Evolutionary conservation across 768 basidiomycete species (phyloP).

Genomic region (Leccinum pellstonianum): DNA sequence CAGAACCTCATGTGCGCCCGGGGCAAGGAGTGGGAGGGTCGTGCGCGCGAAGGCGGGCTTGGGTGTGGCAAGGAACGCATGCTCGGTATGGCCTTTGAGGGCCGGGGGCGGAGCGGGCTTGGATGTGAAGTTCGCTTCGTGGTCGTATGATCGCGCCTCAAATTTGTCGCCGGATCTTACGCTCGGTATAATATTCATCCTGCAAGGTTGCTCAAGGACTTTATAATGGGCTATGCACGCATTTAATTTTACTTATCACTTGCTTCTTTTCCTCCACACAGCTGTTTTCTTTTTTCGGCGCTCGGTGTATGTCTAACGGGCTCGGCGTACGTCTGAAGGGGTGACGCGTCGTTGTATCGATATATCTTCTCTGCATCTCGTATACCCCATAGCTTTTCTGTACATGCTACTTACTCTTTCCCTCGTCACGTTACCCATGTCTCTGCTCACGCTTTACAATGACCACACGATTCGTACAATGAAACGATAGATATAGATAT

Average conservation of each 20-base stretch:
- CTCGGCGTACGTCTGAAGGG: constrained; percentile 8
- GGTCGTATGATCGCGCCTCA: constrained; percentile 22
- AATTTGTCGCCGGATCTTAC: neutral
- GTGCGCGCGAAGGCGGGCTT: constrained; percentile 47
- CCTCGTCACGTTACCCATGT: constrained; percentile 2
- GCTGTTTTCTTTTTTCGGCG: neutral
- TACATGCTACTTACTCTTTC: neutral
- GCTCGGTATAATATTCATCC: constrained; percentile 9
- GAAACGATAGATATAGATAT: constrained; percentile 24
- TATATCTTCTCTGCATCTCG: constrained; percentile 15
- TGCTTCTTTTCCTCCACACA: neutral
- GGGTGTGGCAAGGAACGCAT: constrained; percentile 59
- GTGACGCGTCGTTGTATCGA: constrained; percentile 24
- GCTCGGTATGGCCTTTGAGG: constrained; percentile 59
- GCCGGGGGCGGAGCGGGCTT: constrained; percentile 54
- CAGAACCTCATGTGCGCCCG: constrained; percentile 50
- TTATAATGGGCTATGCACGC: constrained; percentile 32
- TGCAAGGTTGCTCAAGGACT: constrained; percentile 12
- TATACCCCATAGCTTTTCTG: constrained; percentile 17
- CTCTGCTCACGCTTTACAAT: neutral
- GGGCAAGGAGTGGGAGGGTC: constrained; percentile 48
- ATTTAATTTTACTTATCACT: constrained; percentile 34
- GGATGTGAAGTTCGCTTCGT: constrained; percentile 40
- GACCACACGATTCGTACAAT: neutral
- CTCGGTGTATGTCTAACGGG: constrained; percentile 7